Conservation (phyloP, 2,329 filamentous ascomycete genomes). For the Zymoseptoria crescenta region DNA sequence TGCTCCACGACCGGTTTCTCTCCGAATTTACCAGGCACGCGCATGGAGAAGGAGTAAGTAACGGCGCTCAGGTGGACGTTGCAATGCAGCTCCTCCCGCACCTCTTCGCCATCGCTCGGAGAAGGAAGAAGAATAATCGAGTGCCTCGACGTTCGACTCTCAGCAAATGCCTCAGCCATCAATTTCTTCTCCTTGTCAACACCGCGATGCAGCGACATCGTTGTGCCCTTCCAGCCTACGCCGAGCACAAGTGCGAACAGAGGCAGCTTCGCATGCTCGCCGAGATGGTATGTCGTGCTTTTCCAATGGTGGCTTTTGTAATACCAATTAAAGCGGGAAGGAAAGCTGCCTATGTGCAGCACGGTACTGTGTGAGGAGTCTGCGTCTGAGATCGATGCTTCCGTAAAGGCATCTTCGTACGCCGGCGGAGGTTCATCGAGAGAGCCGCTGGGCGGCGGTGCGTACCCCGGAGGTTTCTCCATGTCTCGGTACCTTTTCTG, state of each 20-base stretch:
- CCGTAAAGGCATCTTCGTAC: constrained; percentile 10
- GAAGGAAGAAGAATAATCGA: constrained; percentile 7
- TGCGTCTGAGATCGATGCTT: neutral
- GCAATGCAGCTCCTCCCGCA: neutral
- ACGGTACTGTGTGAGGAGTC: neutral
- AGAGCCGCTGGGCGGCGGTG: neutral
- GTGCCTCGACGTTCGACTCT: constrained; percentile 3
- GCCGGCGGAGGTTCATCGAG: constrained; percentile 6
- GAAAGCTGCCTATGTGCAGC: neutral
- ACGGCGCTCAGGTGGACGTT: constrained; percentile 4
- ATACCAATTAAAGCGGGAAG: constrained; percentile 8
- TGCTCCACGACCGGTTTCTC: constrained; percentile 7
- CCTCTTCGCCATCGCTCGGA: neutral
- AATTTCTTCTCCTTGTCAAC: neutral
- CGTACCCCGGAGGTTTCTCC: neutral
- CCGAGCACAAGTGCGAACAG: constrained; percentile 6
- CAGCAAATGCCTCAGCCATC: constrained; percentile 3
- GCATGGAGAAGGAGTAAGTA: constrained; percentile 6
- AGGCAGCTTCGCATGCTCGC: constrained; percentile 9
- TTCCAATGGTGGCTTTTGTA: constrained; percentile 6
- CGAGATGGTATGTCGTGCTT: constrained; percentile 5
- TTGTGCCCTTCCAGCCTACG: constrained; percentile 8
- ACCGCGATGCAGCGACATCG: constrained; percentile 6
- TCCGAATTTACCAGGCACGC: neutral
- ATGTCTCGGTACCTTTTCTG: neutral